A percentile compares a stretch with the other conserved stretches of the same genome.
Evolutionary conservation across 2,329 filamentous ascomycete genomes (phyloP).

Genomic region (Ampelomyces quisqualis): DNA sequence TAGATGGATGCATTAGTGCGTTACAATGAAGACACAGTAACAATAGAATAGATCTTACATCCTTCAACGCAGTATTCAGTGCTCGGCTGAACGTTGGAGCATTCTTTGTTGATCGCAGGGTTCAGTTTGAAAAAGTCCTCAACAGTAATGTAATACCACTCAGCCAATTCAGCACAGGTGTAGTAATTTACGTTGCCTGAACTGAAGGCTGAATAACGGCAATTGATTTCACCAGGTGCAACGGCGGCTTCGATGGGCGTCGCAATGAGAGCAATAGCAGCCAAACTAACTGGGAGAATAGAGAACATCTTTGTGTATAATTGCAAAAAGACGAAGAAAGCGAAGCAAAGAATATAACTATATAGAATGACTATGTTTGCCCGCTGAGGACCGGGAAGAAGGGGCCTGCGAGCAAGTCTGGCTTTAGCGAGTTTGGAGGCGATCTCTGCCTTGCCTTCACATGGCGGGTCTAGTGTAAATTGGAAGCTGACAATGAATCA

Average conservation of each 20-base stretch:
- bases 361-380: not conserved
- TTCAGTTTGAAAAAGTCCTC: conserved; percentile 33
- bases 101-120: conserved; percentile 28
- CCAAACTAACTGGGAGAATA: not conserved
- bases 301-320: not conserved
- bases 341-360: not conserved
- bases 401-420: not conserved
- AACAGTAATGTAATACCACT: conserved; percentile 18
- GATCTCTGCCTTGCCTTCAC: not conserved
- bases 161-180: conserved; percentile 24
- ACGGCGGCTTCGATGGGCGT: not conserved
- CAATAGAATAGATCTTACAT: conserved; percentile 22
- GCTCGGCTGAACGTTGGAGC: conserved; percentile 30
- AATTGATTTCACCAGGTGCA: conserved; percentile 1
- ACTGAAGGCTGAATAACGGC: not conserved
- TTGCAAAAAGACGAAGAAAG: not conserved
- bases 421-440: not conserved
- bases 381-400: not conserved
- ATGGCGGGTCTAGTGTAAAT: not conserved
- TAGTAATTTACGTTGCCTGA: conserved; percentile 24
- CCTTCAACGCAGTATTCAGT: conserved; percentile 33
- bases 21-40: not conserved
- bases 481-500: not conserved
- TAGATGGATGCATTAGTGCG: conserved; percentile 7
- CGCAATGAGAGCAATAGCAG: not conserved